Base-by-base conservation (phyloP, 768 basidiomycete species). In the Coprinellus aureogranulatus region DNA sequence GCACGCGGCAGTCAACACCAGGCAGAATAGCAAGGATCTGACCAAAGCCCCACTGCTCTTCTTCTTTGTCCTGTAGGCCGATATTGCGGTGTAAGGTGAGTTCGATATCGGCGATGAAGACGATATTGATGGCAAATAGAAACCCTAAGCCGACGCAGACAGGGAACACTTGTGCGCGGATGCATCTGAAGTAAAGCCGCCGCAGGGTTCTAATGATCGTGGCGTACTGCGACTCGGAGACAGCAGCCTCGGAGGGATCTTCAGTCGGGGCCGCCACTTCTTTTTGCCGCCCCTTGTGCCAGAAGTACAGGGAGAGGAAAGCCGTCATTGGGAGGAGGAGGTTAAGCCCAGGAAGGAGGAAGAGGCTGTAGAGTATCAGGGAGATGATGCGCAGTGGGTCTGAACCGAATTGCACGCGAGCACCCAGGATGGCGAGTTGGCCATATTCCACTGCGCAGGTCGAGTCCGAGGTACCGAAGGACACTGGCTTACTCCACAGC, bases 401-500 rank as follows among this genome's bases (percentile, higher is more conserved):
- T 8, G 34, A 47, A 16, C 25, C 40, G 8, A 49, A 25, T 11
- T 53, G 3, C 14, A 59, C 37, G 4, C 22, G 2, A 1, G 5
- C 14, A 22, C 58, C 53, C 8, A 59, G 53, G 42, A 59, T 54
- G 14, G 18, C 16, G 6, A 56, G 16, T 23, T n/a, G 26, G 11
- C 37, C 49, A 12, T 22, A 27, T 8, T 22, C 18, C 10, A 28
- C 49, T 3, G 37, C 53, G 39, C 53, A 54, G 10, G 8, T 25
- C n/a, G 18, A 30, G 18, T 37, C 50, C 10, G n/a, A 4, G 26
- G 12, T 39, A 14, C 59, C 50, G 30, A 60, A 60, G 16, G n/a
- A 23, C 16, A 40, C 37, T 12, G 51, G 22, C 6, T 39, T 56
- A 25, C 26, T 42, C 61, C 61, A 62, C n/a, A 62, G 55, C 61